Conservation (phyloP, 2,329 filamentous ascomycete species). For the Achaetomium macrosporum region DNA sequence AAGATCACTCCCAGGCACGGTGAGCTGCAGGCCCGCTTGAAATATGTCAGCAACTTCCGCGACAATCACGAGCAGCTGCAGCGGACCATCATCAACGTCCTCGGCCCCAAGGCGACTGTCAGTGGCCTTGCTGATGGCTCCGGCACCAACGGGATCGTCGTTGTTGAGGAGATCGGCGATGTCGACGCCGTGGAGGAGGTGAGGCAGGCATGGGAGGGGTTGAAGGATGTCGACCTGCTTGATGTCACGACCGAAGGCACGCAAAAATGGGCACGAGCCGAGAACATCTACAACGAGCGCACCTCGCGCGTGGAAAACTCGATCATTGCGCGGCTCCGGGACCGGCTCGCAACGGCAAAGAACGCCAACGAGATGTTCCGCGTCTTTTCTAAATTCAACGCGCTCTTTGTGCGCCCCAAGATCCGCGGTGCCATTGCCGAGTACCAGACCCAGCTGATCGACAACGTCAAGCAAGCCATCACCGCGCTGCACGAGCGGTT, state of each 20-base stretch:
- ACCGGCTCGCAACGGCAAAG: constrained; percentile 90
- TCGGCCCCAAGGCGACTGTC: constrained; percentile 65
- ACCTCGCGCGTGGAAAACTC: constrained; percentile 97
- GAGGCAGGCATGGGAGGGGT: constrained; percentile 83
- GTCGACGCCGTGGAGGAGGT: constrained; percentile 97
- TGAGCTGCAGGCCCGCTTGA: constrained; percentile 82
- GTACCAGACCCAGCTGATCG: constrained; percentile 96
- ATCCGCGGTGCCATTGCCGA: constrained; percentile 96
- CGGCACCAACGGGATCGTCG: constrained; percentile 54
- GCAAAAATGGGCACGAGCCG: constrained; percentile 84
- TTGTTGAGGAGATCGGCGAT: constrained; percentile 92
- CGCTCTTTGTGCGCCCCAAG: constrained; percentile 96
- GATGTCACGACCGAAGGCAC: constrained; percentile 90
- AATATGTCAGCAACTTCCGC: constrained; percentile 90
- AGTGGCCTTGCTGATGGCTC: constrained; percentile 47
- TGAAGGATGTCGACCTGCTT: constrained; percentile 91
- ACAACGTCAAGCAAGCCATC: constrained; percentile 96
- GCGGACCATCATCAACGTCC: constrained; percentile 92
- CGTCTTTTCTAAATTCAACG: constrained; percentile 99
- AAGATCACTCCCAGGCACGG: constrained; percentile 86
- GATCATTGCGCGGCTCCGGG: constrained; percentile 88
- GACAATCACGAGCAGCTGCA: constrained; percentile 97
- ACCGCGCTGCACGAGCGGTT: constrained; percentile 90
- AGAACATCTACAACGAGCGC: constrained; percentile 94
- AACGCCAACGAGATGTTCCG: constrained; percentile 99